Evolutionary conservation across 306 rosid species (phyloP).

Genomic region (Rosa rugosa): DNA sequence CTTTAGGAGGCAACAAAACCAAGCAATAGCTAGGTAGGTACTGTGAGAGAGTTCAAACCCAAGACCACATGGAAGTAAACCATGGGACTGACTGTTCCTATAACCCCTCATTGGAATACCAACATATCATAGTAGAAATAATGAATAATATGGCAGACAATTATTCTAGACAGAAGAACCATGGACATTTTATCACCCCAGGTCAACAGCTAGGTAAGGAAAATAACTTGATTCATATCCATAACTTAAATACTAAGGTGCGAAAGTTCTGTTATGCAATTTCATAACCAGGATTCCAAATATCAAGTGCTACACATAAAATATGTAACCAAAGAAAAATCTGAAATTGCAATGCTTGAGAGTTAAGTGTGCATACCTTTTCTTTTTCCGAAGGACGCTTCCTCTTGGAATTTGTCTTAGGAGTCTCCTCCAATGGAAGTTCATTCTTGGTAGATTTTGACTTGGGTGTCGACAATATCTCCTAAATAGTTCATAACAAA

Average conservation of each 20-base stretch:
- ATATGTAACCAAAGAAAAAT: background rate
- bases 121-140: background rate
- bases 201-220: background rate
- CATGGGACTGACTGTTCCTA: background rate
- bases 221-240: background rate
- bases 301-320: background rate
- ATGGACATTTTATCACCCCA: background rate
- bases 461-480: constrained; percentile 45
- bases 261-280: background rate
- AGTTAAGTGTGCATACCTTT: constrained; percentile 37
- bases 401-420: constrained; percentile 65
- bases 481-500: constrained; percentile 37
- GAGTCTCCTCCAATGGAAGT: constrained; percentile 42
- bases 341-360: background rate
- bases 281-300: background rate
- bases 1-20: background rate
- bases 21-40: background rate
- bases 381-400: constrained; percentile 62
- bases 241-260: background rate
- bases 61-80: background rate
- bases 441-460: constrained; percentile 53
- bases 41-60: background rate
- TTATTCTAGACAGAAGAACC: background rate
- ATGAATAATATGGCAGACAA: background rate
- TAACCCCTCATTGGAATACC: background rate